A percentile compares a stretch with the other conserved stretches of the same genome.
Evolutionary conservation across 2,329 filamentous ascomycete species (phyloP).

Genomic region (Nothopassalora personata): DNA sequence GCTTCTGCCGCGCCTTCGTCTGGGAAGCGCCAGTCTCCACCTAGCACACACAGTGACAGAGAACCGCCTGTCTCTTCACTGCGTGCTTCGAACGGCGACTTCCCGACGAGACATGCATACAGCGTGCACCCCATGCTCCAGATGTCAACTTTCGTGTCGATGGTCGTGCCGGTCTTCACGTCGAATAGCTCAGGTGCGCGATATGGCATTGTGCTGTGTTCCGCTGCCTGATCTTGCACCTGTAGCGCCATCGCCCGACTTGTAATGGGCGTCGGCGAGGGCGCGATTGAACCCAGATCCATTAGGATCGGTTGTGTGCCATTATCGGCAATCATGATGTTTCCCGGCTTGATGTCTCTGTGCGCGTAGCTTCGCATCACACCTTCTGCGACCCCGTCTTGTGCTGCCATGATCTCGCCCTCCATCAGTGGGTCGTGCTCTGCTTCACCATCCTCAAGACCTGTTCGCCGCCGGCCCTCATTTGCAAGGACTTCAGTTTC

Average conservation of each 20-base stretch:
- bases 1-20: slow-evolving; percentile 67
- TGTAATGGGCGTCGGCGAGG: slow-evolving; percentile 81
- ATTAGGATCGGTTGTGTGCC: slow-evolving; percentile 87
- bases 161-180: slow-evolving; percentile 83
- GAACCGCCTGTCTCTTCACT: slow-evolving; percentile 94
- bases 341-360: slow-evolving; percentile 95
- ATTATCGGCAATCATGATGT: slow-evolving; percentile 97
- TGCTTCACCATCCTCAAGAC: slow-evolving; percentile 54
- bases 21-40: slow-evolving; percentile 94
- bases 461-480: slow-evolving; percentile 38
- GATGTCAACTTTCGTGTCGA: slow-evolving; percentile 96
- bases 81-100: slow-evolving; percentile 92
- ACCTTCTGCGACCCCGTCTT: slow-evolving; percentile 63
- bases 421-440: slow-evolving; percentile 77
- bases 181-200: slow-evolving; percentile 96
- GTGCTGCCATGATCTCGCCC: slow-evolving; percentile 62
- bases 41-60: slow-evolving; percentile 83
- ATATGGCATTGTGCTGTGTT: slow-evolving; percentile 98
- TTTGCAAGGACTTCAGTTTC: slow-evolving; percentile 45
- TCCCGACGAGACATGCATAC: slow-evolving; percentile 92
- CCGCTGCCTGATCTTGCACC: slow-evolving; percentile 88
- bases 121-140: slow-evolving; percentile 98
- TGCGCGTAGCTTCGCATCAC: slow-evolving; percentile 80
- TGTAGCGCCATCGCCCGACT: slow-evolving; percentile 84
- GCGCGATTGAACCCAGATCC: slow-evolving; percentile 89